These are phyloP conservation scores for Primulina tabacum DNA, from an alignment of 257 asterid species.

Conservation along the genomic window DNA sequence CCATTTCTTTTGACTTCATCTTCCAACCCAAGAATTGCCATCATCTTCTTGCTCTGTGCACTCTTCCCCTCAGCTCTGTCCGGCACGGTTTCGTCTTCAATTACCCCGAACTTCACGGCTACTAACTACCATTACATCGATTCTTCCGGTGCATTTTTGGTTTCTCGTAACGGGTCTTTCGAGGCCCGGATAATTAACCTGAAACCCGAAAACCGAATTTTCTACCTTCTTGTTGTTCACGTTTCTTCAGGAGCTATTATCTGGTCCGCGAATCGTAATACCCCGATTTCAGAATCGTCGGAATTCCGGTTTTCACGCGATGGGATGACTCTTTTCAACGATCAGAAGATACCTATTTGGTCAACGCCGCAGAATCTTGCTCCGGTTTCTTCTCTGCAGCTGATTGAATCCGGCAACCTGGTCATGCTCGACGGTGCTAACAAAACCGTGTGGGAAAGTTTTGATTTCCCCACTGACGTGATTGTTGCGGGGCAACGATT, in stretches of 20 bases:
- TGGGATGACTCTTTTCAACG: constrained; percentile 40
- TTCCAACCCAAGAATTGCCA: background rate
- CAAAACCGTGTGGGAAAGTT: constrained; percentile 55
- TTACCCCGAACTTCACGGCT: constrained; percentile 35
- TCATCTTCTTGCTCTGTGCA: constrained; percentile 5
- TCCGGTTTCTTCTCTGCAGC: constrained; percentile 36
- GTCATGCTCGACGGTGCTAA: constrained; percentile 41
- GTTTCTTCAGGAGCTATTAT: constrained; percentile 26
- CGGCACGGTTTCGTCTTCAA: constrained; percentile 29
- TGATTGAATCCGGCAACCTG: constrained; percentile 64
- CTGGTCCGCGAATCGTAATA: constrained; percentile 50
- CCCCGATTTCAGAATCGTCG: constrained; percentile 34
- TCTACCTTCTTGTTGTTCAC: constrained; percentile 35
- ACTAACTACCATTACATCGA: constrained; percentile 38
- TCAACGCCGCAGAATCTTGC: constrained; percentile 40
- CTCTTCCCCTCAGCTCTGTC: constrained; percentile 21
- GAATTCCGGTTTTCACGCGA: constrained; percentile 27
- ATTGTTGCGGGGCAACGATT: constrained; percentile 54
- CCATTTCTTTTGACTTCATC: background rate
- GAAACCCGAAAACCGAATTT: constrained; percentile 16
- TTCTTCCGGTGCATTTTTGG: constrained; percentile 41
- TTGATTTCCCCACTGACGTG: constrained; percentile 54
- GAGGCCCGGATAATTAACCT: constrained; percentile 34
- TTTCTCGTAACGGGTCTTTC: constrained; percentile 27
- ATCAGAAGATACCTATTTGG: constrained; percentile 42